Conservation (phyloP, 2,329 filamentous ascomycete species). For the Acrocalymma vagum region DNA sequence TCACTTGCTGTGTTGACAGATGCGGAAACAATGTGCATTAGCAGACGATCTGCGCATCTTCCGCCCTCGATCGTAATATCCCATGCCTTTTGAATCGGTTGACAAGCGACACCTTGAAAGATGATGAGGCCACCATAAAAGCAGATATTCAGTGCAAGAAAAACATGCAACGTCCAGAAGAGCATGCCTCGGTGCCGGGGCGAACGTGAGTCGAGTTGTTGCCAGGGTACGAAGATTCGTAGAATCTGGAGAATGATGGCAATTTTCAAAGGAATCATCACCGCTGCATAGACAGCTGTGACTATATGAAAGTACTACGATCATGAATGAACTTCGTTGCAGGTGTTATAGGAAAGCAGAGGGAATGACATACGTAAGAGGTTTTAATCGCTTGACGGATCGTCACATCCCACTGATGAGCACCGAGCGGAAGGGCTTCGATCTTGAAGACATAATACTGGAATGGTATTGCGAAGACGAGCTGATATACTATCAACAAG, state of each 20-base stretch:
- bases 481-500: neutral
- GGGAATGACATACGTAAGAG: slow-evolving; percentile 10
- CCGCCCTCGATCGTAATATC: slow-evolving; percentile 18
- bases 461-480: slow-evolving; percentile 9
- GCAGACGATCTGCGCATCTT: slow-evolving; percentile 16
- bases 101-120: slow-evolving; percentile 25
- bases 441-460: slow-evolving; percentile 16
- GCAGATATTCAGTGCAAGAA: slow-evolving; percentile 17
- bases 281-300: slow-evolving; percentile 16
- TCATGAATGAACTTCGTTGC: neutral
- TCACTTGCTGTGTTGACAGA: slow-evolving; percentile 28
- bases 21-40: slow-evolving; percentile 24
- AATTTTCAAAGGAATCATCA: slow-evolving; percentile 24
- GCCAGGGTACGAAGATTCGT: slow-evolving; percentile 21
- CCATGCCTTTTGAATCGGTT: slow-evolving; percentile 22
- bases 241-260: slow-evolving; percentile 27
- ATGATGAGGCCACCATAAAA: slow-evolving; percentile 25
- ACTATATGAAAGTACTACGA: slow-evolving; percentile 19
- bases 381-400: slow-evolving; percentile 12
- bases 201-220: slow-evolving; percentile 2
- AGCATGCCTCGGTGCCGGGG: slow-evolving; percentile 2
- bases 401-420: slow-evolving; percentile 21
- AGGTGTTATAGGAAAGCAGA: neutral
- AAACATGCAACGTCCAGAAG: too few relatives aligned
- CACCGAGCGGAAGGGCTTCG: slow-evolving; percentile 11